phyloP scores from a whole-genome alignment of 176 grass and related monocot genomes.

The Carex pumila region DNA sequence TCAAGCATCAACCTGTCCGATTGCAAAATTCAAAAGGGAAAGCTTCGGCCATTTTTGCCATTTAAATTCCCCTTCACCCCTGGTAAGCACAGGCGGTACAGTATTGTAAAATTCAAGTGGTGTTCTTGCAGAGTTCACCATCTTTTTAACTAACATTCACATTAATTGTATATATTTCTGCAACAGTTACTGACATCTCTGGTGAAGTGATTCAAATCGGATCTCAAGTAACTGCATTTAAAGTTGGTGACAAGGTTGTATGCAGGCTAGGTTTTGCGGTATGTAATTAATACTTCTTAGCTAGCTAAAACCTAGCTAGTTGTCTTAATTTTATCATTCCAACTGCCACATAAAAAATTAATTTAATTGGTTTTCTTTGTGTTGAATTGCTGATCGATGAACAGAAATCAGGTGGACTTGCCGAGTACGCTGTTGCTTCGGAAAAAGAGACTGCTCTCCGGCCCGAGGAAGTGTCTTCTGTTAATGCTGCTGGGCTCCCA shows the following conservation, averaged over 20 bases:
- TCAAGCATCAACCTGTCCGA: background rate
- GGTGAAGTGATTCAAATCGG: slow-evolving; percentile 32
- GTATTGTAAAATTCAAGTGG: background rate
- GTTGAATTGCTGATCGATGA: background rate
- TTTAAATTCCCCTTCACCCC: no score
- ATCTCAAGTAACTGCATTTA: slow-evolving; percentile 18
- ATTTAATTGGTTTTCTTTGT: background rate
- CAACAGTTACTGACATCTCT: slow-evolving; percentile 30
- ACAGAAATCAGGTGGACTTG: slow-evolving; percentile 55
- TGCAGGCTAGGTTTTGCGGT: slow-evolving; percentile 28
- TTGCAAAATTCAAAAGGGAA: no score
- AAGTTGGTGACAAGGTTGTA: slow-evolving; percentile 33
- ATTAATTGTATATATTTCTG: background rate
- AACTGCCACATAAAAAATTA: background rate
- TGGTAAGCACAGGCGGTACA: no score
- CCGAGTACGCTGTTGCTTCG: slow-evolving; percentile 41
- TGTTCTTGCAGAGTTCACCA: no score
- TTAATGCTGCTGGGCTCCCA: slow-evolving; percentile 37
- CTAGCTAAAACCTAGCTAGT: no score
- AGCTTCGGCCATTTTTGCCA: no score
- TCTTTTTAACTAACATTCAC: no score
- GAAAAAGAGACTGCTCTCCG: slow-evolving; percentile 29
- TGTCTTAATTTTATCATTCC: background rate
- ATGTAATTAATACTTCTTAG: background rate
- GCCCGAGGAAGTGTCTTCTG: slow-evolving; percentile 28